Percentiles rank a stretch among this genome's conserved stretches.
Conservation (phyloP, 257 asterid species). For the Knoxia roxburghii region DNA sequence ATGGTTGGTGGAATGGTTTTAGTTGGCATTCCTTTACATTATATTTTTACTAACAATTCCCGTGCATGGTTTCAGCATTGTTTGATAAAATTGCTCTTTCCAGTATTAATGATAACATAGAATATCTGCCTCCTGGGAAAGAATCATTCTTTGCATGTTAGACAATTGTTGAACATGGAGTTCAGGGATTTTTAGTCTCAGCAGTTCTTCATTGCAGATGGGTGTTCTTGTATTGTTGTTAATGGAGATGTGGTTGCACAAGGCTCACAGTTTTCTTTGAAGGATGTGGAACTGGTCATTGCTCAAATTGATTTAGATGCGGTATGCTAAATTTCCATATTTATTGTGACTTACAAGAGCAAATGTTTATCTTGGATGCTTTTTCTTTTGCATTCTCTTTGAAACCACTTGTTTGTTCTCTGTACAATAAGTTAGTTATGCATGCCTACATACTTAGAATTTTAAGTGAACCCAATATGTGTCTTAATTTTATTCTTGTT, state of each 20-base stretch:
- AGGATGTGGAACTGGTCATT: slow-evolving; percentile 88
- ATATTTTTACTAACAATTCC: slow-evolving; percentile 11
- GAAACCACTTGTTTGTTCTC: background rate
- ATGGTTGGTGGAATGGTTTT: slow-evolving; percentile 44
- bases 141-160: background rate
- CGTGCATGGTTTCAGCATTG: background rate
- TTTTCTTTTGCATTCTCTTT: background rate
- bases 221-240: slow-evolving; percentile 86
- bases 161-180: slow-evolving; percentile 1
- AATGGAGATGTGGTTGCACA: slow-evolving; percentile 95
- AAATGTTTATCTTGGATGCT: background rate
- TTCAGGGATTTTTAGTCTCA: slow-evolving; percentile 19
- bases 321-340: slow-evolving; percentile 38
- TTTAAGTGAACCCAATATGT: background rate
- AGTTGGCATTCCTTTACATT: slow-evolving; percentile 5
- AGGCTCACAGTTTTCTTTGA: slow-evolving; percentile 87
- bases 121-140: background rate
- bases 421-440: background rate
- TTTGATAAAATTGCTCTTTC: background rate
- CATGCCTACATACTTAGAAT: background rate
- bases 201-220: slow-evolving; percentile 53
- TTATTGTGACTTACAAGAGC: background rate
- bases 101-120: background rate
- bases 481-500: background rate
- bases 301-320: slow-evolving; percentile 96